Evolutionary conservation across 352 stramenopile species (phyloP).

Genomic region (Phytophthora nicotianae): DNA sequence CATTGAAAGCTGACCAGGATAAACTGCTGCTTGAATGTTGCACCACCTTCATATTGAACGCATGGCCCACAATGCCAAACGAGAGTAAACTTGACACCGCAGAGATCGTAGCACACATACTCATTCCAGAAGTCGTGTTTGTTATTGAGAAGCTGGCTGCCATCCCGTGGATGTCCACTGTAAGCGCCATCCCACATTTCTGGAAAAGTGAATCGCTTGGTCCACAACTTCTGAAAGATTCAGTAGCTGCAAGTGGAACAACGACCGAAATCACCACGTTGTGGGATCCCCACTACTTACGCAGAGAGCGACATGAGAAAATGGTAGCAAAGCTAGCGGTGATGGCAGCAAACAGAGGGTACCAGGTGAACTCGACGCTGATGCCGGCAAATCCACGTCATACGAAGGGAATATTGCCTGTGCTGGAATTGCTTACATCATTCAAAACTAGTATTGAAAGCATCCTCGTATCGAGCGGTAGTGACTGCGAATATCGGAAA

Average conservation of each 20-base stretch:
- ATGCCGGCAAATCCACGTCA: neutral
- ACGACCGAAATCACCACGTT: conserved; percentile 2
- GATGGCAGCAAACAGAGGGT: conserved; percentile 13
- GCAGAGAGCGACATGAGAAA: conserved; percentile 9
- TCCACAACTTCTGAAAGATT: conserved; percentile 11
- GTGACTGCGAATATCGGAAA: conserved; percentile 34
- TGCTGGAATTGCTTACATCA: conserved; percentile 14
- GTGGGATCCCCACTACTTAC: conserved; percentile 23
- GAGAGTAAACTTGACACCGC: conserved; percentile 1
- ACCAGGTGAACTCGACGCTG: neutral
- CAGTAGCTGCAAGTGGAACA: neutral
- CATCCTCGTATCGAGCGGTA: neutral
- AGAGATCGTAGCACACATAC: conserved; percentile 6
- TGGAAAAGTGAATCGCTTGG: conserved; percentile 26
- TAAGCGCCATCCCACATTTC: conserved; percentile 10
- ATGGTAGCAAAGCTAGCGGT: conserved; percentile 9
- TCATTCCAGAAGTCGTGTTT: conserved; percentile 31
- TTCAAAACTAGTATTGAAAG: conserved; percentile 14
- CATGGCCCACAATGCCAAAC: conserved; percentile 15
- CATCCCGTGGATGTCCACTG: conserved; percentile 27
- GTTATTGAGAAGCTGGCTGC: conserved; percentile 21
- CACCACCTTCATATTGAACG: conserved; percentile 26
- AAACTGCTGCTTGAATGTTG: conserved; percentile 35
- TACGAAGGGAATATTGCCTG: neutral
- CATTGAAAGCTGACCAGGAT: conserved; percentile 26